phyloP scores from a whole-genome alignment of 2,329 filamentous ascomycete genomes.

The Beauveria brongniartii region DNA sequence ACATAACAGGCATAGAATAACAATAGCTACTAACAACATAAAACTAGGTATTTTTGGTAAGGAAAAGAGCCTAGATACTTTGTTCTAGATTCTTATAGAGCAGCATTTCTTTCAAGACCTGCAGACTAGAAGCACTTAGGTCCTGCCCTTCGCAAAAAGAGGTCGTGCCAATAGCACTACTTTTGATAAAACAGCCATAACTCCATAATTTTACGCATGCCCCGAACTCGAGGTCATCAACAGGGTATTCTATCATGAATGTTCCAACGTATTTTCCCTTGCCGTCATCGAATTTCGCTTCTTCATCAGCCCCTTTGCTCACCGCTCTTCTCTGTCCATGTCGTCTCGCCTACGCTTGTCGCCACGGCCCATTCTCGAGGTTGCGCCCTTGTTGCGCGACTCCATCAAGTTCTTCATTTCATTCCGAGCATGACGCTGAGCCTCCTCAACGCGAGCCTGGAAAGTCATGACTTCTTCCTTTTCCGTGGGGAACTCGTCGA shows the following conservation, averaged over 20 bases:
- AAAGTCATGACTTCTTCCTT: conserved; percentile 85
- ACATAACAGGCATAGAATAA: too few species aligned
- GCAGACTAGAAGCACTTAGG: too few species aligned
- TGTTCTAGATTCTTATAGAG: too few species aligned
- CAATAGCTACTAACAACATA: too few species aligned
- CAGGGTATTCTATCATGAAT: not conserved
- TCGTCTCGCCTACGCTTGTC: conserved; percentile 39
- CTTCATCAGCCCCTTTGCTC: conserved; percentile 11
- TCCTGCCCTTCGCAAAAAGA: too few species aligned
- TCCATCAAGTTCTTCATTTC: conserved; percentile 79
- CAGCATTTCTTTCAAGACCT: too few species aligned
- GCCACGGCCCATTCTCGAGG: conserved; percentile 32
- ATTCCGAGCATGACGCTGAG: conserved; percentile 67
- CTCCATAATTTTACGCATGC: not conserved
- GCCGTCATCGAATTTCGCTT: not conserved
- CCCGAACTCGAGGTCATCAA: not conserved
- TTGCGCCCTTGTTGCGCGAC: conserved; percentile 34
- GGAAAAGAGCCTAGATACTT: too few species aligned
- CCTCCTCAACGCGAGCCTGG: conserved; percentile 69
- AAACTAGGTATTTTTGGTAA: too few species aligned
- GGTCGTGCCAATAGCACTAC: not conserved
- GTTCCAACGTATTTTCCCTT: not conserved
- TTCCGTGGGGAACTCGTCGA: conserved; percentile 58
- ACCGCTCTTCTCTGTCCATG: conserved; percentile 73
- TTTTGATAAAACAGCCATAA: not conserved